Conservation (phyloP, 495 filamentous ascomycete genomes). For the Talaromyces thailandensis region DNA sequence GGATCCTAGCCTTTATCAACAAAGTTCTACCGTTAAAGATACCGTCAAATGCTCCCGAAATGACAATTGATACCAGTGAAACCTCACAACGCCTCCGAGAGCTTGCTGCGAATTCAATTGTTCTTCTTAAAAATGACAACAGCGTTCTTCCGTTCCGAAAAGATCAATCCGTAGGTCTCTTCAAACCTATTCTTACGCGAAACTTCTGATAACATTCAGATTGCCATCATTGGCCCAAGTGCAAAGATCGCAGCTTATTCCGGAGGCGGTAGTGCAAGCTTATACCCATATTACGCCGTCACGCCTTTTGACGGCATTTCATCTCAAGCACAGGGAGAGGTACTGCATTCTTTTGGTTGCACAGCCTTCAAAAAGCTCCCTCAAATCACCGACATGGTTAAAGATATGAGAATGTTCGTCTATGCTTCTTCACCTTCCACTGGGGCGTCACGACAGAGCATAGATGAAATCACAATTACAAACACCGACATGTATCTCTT, state of each 20-base stretch:
- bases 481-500: conserved; percentile 34
- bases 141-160: conserved; percentile 54
- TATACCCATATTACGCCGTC: conserved; percentile 71
- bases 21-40: conserved; percentile 51
- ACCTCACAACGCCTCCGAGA: conserved; percentile 56
- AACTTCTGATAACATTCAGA: conserved; percentile 2
- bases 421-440: too few relatives aligned
- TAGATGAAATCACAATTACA: too few relatives aligned
- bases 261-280: conserved; percentile 70
- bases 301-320: conserved; percentile 57
- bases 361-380: too few relatives aligned
- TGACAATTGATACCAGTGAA: conserved; percentile 50
- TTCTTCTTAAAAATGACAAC: conserved; percentile 69
- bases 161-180: conserved; percentile 27
- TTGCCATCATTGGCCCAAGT: conserved; percentile 77
- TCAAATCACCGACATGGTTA: too few relatives aligned
- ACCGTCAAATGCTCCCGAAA: conserved; percentile 47
- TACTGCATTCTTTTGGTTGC: too few relatives aligned
- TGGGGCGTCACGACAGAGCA: too few relatives aligned
- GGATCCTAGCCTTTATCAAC: conserved; percentile 55
- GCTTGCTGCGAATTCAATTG: conserved; percentile 63
- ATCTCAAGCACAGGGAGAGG: too few relatives aligned
- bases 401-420: too few relatives aligned
- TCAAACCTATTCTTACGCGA: too few relatives aligned
- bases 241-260: conserved; percentile 65